Percentiles rank a stretch among this genome's conserved stretches.
Evolutionary conservation across 2,329 filamentous ascomycete species (phyloP).

Genomic region (Mollisiaceae sp.): DNA sequence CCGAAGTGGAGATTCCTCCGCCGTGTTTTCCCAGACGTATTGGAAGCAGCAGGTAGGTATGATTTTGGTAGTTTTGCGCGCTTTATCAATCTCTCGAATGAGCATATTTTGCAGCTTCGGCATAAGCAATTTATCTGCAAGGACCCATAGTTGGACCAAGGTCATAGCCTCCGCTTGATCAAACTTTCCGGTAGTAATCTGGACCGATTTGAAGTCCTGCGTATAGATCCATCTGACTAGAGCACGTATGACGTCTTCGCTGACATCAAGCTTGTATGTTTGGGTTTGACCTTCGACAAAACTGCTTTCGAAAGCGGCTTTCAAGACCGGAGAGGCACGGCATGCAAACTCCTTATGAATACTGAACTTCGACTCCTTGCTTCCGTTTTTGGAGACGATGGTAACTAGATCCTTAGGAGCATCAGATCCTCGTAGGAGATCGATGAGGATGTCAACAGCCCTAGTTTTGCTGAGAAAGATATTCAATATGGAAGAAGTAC

Average conservation of each 20-base stretch:
- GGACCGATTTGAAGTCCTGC: not conserved
- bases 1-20: not conserved
- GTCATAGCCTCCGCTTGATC: not conserved
- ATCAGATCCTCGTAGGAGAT: too few species aligned
- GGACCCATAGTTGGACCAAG: not conserved
- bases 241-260: not conserved
- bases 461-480: too few species aligned
- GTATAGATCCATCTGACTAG: not conserved
- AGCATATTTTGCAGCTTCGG: slow-evolving; percentile 6
- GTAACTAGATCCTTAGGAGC: too few species aligned
- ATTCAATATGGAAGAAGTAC: too few species aligned
- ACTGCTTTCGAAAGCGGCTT: too few species aligned
- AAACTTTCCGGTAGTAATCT: not conserved
- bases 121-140: slow-evolving; percentile 9
- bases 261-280: not conserved
- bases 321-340: too few species aligned
- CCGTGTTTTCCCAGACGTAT: not conserved
- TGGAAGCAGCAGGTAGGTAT: not conserved
- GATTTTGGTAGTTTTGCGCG: not conserved
- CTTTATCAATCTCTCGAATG: not conserved
- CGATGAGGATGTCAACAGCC: too few species aligned
- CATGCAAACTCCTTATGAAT: too few species aligned
- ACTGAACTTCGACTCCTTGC: too few species aligned
- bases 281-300: not conserved
- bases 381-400: too few species aligned